Evolutionary conservation across 2,329 filamentous ascomycete genomes (phyloP), one percentile per base, ranked within the genome.

Genomic region (Alternaria sp.): DNA sequence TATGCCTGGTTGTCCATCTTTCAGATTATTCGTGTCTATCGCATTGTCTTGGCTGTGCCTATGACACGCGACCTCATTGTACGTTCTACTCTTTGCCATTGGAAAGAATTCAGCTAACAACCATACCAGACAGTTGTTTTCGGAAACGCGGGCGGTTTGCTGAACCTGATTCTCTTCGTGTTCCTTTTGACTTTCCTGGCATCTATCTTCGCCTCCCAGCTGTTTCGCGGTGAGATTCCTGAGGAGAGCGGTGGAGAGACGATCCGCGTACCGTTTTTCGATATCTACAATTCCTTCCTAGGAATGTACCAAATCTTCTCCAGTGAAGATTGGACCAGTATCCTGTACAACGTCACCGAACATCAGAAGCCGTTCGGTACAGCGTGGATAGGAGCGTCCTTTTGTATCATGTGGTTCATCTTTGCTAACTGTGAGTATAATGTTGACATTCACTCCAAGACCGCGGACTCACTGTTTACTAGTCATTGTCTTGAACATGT

Each of bases 251-350:
- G 80, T n/a, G 91, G 88, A 3, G 82, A 90, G 2, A 79, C 85
- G 3, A 88, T 91, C 62, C 80, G 85, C 22, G 87, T 95, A 42
- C 91, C 92, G 0, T 99, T 99, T 76, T 89, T 88, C 74, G 92
- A 92, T 39, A 95, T 99, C 36, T 99, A 91, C 82, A 98, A 98
- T 74, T 91, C 93, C 0, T 99, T 99, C 74, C 83, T 99, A 16
- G 95, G 94, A 57, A 98, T 99, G 93, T 99, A 99, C 75, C 93
- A 97, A 79, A 88, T 99, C 30, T 82, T 99, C 44, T 97, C 95
- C 9, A 97, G 93, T 71, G 95, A 99, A 76, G 93, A 97, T 73
- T 99, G 95, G 95, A 99, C 96, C 0, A 81, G 81, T 0, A 91
- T 97, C 46, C 80, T 99, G 57, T 99, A 97, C 81, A 88, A 87